Base-by-base conservation (phyloP, 768 basidiomycete species). In the Lactarius hatsudake region DNA sequence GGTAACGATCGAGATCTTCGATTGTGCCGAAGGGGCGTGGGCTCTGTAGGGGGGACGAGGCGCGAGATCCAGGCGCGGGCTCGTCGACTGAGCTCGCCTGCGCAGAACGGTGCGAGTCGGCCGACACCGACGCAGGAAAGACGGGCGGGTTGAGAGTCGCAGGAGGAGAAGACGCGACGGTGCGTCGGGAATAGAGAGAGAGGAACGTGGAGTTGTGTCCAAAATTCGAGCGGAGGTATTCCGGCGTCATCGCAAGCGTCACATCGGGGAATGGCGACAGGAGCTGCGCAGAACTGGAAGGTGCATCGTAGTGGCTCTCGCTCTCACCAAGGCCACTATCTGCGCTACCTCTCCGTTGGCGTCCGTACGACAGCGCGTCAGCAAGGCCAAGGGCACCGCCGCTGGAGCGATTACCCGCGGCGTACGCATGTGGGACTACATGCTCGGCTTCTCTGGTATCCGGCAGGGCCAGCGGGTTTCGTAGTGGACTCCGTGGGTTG, bases 1-100 rank as follows among this genome's bases (percentile, higher is more conserved):
- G 84, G 78, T 89, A 92, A 13, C 83, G 81, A n/a, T 90, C 88
- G 8, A 91, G 79, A 69, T 91, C 89, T 64, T 88, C 87, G 0
- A 83, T 81, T 64, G 80, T 82, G 12, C 85, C 83, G 42, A 90
- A 76, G 2, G 82, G 82, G n/a, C 82, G 83, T 30, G 85, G 85
- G 13, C 81, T 72, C 74, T 79, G 69, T 73, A 79, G 65, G 73
- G 83, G 68, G 26, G 79, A 80, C 28, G 78, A 77, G 8, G 75
- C 71, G 58, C 73, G 70, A 15, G 78, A 79, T 57, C 72, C 66
- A 23, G 72, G 58, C 56, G 72, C 74, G 5, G 59, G 63, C 34
- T 64, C 68, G 53, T 55, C 69, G 64, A 4, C 8, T 18, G 36
- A 53, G 20, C 66, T 62, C 23, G 62, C 34, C 13, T 65, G 64